Base-by-base conservation (phyloP, 495 filamentous ascomycete genomes). In the Aspergillus bertholletiae region DNA sequence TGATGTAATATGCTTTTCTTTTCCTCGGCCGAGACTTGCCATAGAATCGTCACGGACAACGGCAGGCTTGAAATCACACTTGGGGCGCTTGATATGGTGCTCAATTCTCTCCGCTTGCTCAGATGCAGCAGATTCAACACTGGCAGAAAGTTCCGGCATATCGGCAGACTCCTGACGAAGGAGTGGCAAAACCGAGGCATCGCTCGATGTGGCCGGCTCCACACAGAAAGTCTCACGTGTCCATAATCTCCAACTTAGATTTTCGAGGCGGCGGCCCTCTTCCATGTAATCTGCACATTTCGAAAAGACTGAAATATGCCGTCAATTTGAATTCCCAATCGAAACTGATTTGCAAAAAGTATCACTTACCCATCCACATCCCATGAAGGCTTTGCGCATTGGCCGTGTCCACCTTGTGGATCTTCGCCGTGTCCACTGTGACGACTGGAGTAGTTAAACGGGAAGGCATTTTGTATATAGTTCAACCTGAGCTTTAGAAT, bases 171-270 rank as follows among this genome's bases (percentile, higher is more conserved):
- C 78, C 48, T 69, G 76, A 53, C 68, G 80, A 26, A 69, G 64
- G 18, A 70, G 73, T 51, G 64, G 72, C 55, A 73, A 64, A 21
- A 74, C 69, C 12, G 80, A 71, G 43, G 74, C 69, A 56, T 73
- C 55, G 55, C 68, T 73, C 26, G 79, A 71, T 56, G 76, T 79
- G 54, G 81, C 73, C n/a, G 80, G 81, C 28, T 92, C 89, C 71
- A 92, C 95, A 74, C 94, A 97, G 59, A 99, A 94, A 8, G 92
- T 96, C 67, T 97, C 95, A 47, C 91, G 84, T 58, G 88, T 95
- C 93, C 92, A 99, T 57, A 99, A 75, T 54, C 94, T 80, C 94
- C 94, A 99, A 62, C 88, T 93, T 26, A 99, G 68, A 73, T 99
- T 99, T 67, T 97, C 95, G 55, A 97, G 77, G 64, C 94, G 80